Conservation (phyloP, 176 grass and related monocot genomes). For the Tuctoria greenei region DNA sequence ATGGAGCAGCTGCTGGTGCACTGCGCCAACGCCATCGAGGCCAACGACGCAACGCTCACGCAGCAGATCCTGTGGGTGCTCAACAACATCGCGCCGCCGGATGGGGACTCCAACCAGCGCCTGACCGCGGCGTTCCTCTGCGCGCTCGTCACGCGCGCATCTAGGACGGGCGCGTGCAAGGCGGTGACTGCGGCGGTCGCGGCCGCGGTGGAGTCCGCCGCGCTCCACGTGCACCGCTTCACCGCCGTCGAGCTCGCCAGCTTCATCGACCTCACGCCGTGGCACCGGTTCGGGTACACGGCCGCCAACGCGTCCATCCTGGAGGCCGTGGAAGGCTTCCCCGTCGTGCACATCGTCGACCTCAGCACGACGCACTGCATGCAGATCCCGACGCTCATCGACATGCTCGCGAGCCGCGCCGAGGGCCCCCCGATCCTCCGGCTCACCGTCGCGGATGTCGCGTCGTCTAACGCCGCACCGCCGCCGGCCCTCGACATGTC, state of each 20-base stretch:
- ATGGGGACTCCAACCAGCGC: conserved; percentile 88
- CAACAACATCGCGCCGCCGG: conserved; percentile 93
- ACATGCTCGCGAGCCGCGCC: conserved; percentile 67
- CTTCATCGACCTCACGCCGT: conserved; percentile 96
- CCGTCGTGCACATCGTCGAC: conserved; percentile 78
- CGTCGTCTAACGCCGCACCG: not conserved
- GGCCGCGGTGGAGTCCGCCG: conserved; percentile 44
- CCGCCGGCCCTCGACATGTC: conserved; percentile 72
- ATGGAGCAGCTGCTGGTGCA: conserved; percentile 99
- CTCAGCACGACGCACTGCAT: conserved; percentile 96
- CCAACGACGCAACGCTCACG: conserved; percentile 91
- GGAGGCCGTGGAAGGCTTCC: conserved; percentile 76
- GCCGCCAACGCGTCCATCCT: conserved; percentile 80
- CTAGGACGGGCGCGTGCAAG: conserved; percentile 82
- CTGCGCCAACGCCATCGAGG: conserved; percentile 96
- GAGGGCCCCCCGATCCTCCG: conserved; percentile 75
- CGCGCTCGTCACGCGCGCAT: conserved; percentile 78
- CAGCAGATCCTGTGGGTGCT: conserved; percentile 99
- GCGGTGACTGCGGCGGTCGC: conserved; percentile 55
- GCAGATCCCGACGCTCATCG: conserved; percentile 99
- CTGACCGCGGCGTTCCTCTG: conserved; percentile 88
- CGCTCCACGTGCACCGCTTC: conserved; percentile 69
- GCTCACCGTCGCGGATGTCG: conserved; percentile 58
- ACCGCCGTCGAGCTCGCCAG: conserved; percentile 80
- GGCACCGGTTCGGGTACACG: conserved; percentile 91